phyloP scores from a whole-genome alignment of 768 basidiomycete species.

The Pulveroboletus sp. region DNA sequence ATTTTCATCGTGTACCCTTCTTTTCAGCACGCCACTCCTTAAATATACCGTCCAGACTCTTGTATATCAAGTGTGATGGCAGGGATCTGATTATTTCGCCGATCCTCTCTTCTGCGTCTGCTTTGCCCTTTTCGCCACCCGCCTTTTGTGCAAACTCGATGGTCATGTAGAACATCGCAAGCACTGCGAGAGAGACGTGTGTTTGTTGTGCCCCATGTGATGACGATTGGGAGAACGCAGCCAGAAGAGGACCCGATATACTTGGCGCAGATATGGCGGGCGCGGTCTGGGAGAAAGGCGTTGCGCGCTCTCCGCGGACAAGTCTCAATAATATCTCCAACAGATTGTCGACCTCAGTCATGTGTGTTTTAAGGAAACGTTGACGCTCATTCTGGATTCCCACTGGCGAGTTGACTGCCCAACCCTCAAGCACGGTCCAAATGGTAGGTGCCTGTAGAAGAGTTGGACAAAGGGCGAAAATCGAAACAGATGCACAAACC shows the following conservation, averaged over 20 bases:
- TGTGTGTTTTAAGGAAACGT: conserved; percentile 85
- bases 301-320: conserved; percentile 85
- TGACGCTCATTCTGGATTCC: conserved; percentile 76
- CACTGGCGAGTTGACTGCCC: conserved; percentile 82
- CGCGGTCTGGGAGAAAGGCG: conserved; percentile 60
- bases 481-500: conserved; percentile 47
- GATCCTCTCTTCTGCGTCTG: conserved; percentile 70
- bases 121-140: conserved; percentile 60
- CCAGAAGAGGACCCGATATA: conserved; percentile 66
- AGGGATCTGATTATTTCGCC: conserved; percentile 90
- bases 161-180: conserved; percentile 86
- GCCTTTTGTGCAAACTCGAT: conserved; percentile 80
- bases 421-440: conserved; percentile 84
- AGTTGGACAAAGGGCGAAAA: not conserved
- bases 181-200: conserved; percentile 88
- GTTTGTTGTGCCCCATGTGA: conserved; percentile 89
- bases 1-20: conserved; percentile 55
- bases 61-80: conserved; percentile 84
- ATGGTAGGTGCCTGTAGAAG: conserved; percentile 79
- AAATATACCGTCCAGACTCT: conserved; percentile 92
- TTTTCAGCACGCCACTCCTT: conserved; percentile 88
- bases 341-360: conserved; percentile 83
- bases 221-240: conserved; percentile 70
- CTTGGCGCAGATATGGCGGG: conserved; percentile 60
- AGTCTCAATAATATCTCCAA: conserved; percentile 91